Percentiles rank a stretch among this genome's conserved stretches.
Conservation (phyloP, 345 rosid genomes). For the Brassica incana region DNA sequence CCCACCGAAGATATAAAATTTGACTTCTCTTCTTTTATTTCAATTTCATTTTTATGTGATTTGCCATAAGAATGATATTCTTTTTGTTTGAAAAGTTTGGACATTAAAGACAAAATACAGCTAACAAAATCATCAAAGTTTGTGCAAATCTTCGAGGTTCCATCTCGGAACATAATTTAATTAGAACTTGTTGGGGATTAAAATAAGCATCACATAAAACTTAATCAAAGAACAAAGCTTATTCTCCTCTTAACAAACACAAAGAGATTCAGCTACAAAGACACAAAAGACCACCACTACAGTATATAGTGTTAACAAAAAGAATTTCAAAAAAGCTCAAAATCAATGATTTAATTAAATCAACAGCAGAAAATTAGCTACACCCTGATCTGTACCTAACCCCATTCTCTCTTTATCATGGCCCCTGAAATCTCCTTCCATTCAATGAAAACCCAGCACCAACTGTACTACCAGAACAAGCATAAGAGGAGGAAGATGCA, state of each 20-base stretch:
- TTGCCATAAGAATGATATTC: neutral
- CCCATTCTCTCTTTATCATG: slow-evolving; percentile 23
- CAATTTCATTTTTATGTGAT: neutral
- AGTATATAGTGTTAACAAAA: slow-evolving; percentile 32
- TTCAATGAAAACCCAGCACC: slow-evolving; percentile 41
- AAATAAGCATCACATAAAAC: slow-evolving; percentile 25
- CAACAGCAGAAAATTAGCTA: slow-evolving; percentile 27
- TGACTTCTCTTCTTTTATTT: slow-evolving; percentile 7
- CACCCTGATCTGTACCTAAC: slow-evolving; percentile 37
- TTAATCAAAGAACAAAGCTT: slow-evolving; percentile 23
- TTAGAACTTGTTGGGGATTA: slow-evolving; percentile 22
- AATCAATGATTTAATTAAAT: slow-evolving; percentile 36
- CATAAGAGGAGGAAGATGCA: slow-evolving; percentile 30
- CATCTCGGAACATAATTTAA: neutral
- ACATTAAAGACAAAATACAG: neutral
- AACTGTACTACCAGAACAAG: slow-evolving; percentile 28
- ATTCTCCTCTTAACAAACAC: slow-evolving; percentile 29
- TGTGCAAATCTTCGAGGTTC: neutral
- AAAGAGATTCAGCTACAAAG: slow-evolving; percentile 24
- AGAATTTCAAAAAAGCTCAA: slow-evolving; percentile 26
- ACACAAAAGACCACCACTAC: slow-evolving; percentile 23
- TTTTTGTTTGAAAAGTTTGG: neutral
- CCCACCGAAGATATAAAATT: slow-evolving; percentile 12
- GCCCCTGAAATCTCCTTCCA: slow-evolving; percentile 45
- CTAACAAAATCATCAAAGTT: slow-evolving; percentile 2